A percentile compares a stretch with the other conserved stretches of the same genome.
phyloP scores from a whole-genome alignment of 2,329 filamentous ascomycete species.

The Thyridium curvatum region DNA sequence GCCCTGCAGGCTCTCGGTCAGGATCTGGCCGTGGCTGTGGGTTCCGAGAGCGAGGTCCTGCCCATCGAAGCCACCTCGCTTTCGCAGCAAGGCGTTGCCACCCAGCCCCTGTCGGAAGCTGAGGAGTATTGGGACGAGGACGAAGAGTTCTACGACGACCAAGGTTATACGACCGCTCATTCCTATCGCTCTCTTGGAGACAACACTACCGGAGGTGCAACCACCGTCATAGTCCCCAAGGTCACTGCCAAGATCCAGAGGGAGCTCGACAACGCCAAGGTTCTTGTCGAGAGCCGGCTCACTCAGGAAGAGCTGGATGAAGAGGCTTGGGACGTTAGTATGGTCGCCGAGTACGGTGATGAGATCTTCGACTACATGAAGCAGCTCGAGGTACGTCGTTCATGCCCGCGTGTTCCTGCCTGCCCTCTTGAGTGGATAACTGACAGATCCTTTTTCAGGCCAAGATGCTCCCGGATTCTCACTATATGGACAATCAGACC shows the following conservation, averaged over 20 bases:
- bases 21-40: not conserved
- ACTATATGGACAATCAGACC: constrained; percentile 97
- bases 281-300: constrained; percentile 59
- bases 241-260: constrained; percentile 61
- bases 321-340: constrained; percentile 87
- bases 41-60: constrained; percentile 6
- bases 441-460: constrained; percentile 4
- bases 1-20: not conserved
- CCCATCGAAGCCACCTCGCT: constrained; percentile 1
- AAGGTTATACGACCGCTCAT: constrained; percentile 71
- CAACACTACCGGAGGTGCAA: constrained; percentile 43
- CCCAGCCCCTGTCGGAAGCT: constrained; percentile 33
- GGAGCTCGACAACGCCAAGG: constrained; percentile 63
- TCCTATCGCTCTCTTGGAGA: constrained; percentile 70
- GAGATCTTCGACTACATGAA: constrained; percentile 95
- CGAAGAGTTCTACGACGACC: constrained; percentile 59
- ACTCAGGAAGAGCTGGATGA: constrained; percentile 76
- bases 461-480: constrained; percentile 66
- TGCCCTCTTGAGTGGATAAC: not conserved
- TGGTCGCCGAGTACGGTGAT: constrained; percentile 95
- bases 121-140: constrained; percentile 79
- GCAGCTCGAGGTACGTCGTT: constrained; percentile 66
- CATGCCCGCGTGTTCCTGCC: not conserved
- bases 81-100: not conserved
- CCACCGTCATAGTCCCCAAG: constrained; percentile 63